Conservation (phyloP, 2,329 filamentous ascomycete species). For the Trichoderma citrinoviride region DNA sequence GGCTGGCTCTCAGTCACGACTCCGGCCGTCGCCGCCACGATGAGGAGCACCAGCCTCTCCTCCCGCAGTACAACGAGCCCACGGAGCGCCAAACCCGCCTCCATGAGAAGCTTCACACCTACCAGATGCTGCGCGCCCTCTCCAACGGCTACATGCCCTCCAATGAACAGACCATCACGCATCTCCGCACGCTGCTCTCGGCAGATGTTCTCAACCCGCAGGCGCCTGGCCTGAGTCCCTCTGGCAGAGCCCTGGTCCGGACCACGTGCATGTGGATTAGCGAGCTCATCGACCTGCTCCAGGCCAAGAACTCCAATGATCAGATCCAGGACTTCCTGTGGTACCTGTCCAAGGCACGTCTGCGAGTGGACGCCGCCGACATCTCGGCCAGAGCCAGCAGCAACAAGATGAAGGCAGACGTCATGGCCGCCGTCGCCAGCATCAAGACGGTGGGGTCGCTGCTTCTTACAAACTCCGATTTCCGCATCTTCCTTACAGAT, state of each 20-base stretch:
- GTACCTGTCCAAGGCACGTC: slow-evolving; percentile 72
- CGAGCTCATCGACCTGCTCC: slow-evolving; percentile 76
- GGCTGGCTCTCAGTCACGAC: slow-evolving; percentile 10
- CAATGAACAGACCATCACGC: slow-evolving; percentile 77
- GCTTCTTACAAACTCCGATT: slow-evolving; percentile 87
- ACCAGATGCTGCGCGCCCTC: slow-evolving; percentile 84
- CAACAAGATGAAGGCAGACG: slow-evolving; percentile 36
- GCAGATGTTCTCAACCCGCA: slow-evolving; percentile 76
- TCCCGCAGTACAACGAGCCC: slow-evolving; percentile 85
- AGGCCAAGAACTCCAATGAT: slow-evolving; percentile 78
- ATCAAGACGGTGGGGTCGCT: slow-evolving; percentile 78
- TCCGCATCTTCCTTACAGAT: slow-evolving; percentile 81
- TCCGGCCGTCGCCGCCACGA: slow-evolving; percentile 40
- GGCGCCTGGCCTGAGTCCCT: slow-evolving; percentile 66
- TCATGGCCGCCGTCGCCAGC: slow-evolving; percentile 63
- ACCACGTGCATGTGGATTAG: slow-evolving; percentile 71
- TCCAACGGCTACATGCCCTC: slow-evolving; percentile 87
- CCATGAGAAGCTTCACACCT: slow-evolving; percentile 87
- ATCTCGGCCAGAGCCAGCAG: slow-evolving; percentile 31
- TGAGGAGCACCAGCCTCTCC: slow-evolving; percentile 71
- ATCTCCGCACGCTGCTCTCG: slow-evolving; percentile 74
- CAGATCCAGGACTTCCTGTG: slow-evolving; percentile 91
- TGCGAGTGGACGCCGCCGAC: slow-evolving; percentile 42
- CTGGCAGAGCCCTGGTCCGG: slow-evolving; percentile 70
- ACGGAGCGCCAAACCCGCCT: slow-evolving; percentile 73